Evolutionary conservation across 768 basidiomycete species (phyloP).

Genomic region (Peribolospora kevripleyi): DNA sequence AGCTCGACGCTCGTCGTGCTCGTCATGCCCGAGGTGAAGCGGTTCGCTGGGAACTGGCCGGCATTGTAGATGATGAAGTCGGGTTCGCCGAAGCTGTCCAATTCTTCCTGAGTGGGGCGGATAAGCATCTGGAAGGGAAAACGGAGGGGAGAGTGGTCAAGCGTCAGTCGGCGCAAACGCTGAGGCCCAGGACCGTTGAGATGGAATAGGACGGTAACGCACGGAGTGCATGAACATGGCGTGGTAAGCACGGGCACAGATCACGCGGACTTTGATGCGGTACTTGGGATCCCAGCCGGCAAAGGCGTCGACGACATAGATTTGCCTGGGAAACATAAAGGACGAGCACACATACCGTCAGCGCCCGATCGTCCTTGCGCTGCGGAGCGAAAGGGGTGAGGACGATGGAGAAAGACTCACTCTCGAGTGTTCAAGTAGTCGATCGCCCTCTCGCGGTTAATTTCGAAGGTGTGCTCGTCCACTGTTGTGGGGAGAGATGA

Average conservation of each 20-base stretch:
- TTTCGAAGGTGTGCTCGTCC: constrained; percentile 66
- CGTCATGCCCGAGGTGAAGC: constrained; percentile 99
- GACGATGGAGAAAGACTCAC: constrained; percentile 7
- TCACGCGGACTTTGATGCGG: constrained; percentile 98
- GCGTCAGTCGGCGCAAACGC: too few species aligned
- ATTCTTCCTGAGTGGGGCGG: constrained; percentile 82
- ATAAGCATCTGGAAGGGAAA: constrained; percentile 43
- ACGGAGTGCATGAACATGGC: constrained; percentile 36
- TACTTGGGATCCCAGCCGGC: constrained; percentile 98
- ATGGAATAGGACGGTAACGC: neutral
- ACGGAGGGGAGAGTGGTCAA: neutral
- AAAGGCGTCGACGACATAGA: constrained; percentile 81
- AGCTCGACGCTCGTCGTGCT: constrained; percentile 96
- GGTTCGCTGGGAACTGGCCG: constrained; percentile 97
- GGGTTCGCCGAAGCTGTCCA: constrained; percentile 81
- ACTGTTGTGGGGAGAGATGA: neutral
- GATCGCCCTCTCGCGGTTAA: constrained; percentile 52
- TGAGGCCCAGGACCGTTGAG: too few species aligned
- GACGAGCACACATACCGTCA: neutral
- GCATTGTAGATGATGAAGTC: constrained; percentile 99
- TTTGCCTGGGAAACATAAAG: neutral
- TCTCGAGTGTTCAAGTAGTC: constrained; percentile 97
- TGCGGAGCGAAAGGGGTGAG: neutral
- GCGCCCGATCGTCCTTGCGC: neutral
- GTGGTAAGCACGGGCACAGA: constrained; percentile 94